Evolutionary conservation across 805 yeast species (phyloP).

Genomic region (Candida cerambycidarum): DNA sequence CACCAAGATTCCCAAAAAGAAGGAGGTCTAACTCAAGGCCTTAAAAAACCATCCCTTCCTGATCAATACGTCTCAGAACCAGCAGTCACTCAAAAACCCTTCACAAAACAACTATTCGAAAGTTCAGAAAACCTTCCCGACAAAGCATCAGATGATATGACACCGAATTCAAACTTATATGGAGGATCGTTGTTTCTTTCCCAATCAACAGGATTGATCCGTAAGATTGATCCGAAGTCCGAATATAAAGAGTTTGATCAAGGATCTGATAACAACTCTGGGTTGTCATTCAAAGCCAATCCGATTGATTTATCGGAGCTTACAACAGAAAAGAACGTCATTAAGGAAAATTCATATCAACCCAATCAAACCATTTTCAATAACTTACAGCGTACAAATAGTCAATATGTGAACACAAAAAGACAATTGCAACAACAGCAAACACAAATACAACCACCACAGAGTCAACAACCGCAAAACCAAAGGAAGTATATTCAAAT

Average conservation of each 20-base stretch:
- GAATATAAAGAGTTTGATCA: not conserved
- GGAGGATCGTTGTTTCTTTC: constrained; percentile 44
- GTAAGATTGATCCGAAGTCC: constrained; percentile 27
- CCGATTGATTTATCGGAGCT: constrained; percentile 22
- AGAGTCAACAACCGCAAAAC: not conserved
- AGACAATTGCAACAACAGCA: constrained; percentile 20
- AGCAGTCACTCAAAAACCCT: not conserved
- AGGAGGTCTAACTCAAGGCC: not conserved
- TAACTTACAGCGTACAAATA: constrained; percentile 40
- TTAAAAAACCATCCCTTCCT: not conserved
- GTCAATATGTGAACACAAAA: constrained; percentile 30
- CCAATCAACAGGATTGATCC: constrained; percentile 43
- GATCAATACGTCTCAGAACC: constrained; percentile 3
- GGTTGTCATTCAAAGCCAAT: constrained; percentile 33
- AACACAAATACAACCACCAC: not conserved
- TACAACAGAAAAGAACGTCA: constrained; percentile 32
- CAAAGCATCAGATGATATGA: constrained; percentile 15
- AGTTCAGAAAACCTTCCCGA: constrained; percentile 8
- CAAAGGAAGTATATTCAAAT: constrained; percentile 3
- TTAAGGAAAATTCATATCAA: constrained; percentile 40
- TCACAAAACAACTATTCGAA: not conserved
- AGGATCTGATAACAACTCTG: constrained; percentile 17
- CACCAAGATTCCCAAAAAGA: not conserved
- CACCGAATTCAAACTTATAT: constrained; percentile 29
- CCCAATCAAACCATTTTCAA: constrained; percentile 43